Percentiles rank a stretch among this genome's conserved stretches.
Evolutionary conservation across 257 asterid species (phyloP).

Genomic region (Solanum piurae): DNA sequence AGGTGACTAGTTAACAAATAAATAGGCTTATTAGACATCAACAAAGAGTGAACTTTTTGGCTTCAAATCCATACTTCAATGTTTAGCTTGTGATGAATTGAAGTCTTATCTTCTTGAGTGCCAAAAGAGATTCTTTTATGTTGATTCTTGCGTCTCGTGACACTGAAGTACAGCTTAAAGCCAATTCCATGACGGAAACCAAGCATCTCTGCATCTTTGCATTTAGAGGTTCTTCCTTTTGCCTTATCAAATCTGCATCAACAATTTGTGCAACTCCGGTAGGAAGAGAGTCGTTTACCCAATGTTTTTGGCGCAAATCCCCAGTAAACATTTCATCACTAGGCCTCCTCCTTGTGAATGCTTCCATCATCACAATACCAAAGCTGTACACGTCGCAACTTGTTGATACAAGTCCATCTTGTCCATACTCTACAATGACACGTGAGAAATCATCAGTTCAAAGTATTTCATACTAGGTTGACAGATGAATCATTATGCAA

Average conservation of each 20-base stretch:
- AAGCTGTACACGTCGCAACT: conserved; percentile 16
- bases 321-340: conserved; percentile 13
- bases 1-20: neutral
- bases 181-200: conserved; percentile 9
- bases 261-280: neutral
- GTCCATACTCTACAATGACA: conserved; percentile 9
- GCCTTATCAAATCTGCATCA: conserved; percentile 8
- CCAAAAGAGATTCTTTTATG: conserved; percentile 8
- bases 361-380: conserved; percentile 19
- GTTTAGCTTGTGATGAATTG: neutral
- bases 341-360: conserved; percentile 11
- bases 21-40: neutral
- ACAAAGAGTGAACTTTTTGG: neutral
- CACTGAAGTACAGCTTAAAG: conserved; percentile 16
- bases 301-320: neutral
- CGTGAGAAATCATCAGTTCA: neutral
- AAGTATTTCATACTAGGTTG: neutral
- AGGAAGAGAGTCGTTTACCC: neutral
- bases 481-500: neutral
- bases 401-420: conserved; percentile 9
- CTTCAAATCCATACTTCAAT: neutral
- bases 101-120: conserved; percentile 12
- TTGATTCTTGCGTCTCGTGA: conserved; percentile 10
- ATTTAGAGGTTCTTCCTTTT: neutral
- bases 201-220: conserved; percentile 4